Evolutionary conservation across 176 grass and related monocot genomes (phyloP), one percentile per base, ranked within the genome.

Genomic region (Chloris gayana): DNA sequence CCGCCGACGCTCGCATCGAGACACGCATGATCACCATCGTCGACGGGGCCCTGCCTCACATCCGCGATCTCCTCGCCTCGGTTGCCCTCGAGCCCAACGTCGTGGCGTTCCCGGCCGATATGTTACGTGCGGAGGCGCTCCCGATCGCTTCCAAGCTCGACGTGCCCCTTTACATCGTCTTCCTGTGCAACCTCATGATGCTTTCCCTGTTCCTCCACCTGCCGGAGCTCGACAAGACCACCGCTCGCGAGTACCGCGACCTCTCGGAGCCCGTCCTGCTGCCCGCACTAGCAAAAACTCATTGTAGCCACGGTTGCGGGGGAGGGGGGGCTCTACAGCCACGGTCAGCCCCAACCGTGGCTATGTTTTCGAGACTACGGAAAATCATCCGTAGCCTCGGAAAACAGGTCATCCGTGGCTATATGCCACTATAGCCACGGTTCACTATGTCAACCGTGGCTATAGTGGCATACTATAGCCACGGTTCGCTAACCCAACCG

Each of bases 81-180:
- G 14, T 85, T 53, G 15, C 54, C 17, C 21, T 14, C 35, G 10
- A 4, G 27, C 3, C 2, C 6, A 31, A 34, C 57, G 31, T 87
- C 30, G 64, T 14, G 11, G 85, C 85, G 4, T 87, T 91, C 82
- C n/a, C 81, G 19, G 17, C 42, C 2, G 89, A 91, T 35, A 57
- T 84, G 1, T 81, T 87, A 38, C 49, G 67, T 30, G 1, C 71
- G n/a, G 41, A 56, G 14, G 47, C 71, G 26, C 31, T 91, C 68
- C n/a, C 56, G 59, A 21, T 76, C 4, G 81, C 76, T 44, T 30
- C 39, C 18, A 63, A 87, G 13, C 56, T 89, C 38, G 38, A 32
- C 56, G 58, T 84, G 29, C 87, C 80, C 1, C 31, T 24, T 6
- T 93, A 87, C 69, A 17, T 89, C 11, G 74, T 89, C 71, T 86